phyloP scores from a whole-genome alignment of 2,329 filamentous ascomycete genomes.

The Pseudocercospora vitis region DNA sequence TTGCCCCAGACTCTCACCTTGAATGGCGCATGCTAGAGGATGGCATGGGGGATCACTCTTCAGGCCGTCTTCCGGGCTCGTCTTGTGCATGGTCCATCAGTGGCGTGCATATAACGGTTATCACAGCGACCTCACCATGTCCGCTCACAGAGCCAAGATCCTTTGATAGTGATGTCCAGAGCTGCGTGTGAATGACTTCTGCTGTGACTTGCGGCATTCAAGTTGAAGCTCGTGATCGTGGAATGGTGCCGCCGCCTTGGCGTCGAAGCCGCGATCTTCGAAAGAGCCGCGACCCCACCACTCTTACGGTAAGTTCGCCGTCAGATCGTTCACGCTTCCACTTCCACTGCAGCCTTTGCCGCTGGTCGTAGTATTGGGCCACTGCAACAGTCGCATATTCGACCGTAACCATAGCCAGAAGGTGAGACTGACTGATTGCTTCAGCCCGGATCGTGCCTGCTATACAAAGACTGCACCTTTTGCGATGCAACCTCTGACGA shows the following conservation, averaged over 20 bases:
- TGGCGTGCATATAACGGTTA: not conserved
- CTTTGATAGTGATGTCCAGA: too few species aligned
- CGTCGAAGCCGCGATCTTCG: not conserved
- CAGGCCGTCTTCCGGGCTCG: slow-evolving; percentile 64
- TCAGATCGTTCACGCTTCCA: not conserved
- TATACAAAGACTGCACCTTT: slow-evolving; percentile 7
- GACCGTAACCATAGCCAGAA: slow-evolving; percentile 6
- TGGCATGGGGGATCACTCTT: slow-evolving; percentile 78
- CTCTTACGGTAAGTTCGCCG: slow-evolving; percentile 1
- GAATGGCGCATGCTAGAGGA: slow-evolving; percentile 84
- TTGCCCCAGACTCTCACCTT: too few species aligned
- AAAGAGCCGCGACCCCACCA: slow-evolving; percentile 2
- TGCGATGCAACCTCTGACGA: slow-evolving; percentile 10
- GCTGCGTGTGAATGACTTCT: not conserved
- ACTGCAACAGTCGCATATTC: not conserved
- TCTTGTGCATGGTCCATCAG: slow-evolving; percentile 14
- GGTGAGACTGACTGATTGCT: slow-evolving; percentile 2
- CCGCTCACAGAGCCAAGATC: not conserved
- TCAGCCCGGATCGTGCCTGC: not conserved
- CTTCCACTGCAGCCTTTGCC: slow-evolving; percentile 6
- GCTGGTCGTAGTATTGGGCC: not conserved
- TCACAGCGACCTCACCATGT: not conserved
- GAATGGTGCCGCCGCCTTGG: not conserved
- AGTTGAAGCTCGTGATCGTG: slow-evolving; percentile 4
- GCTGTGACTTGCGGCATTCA: slow-evolving; percentile 2